Conservation (phyloP, 2,329 filamentous ascomycete species). For the Leptoxyphium fumago region DNA sequence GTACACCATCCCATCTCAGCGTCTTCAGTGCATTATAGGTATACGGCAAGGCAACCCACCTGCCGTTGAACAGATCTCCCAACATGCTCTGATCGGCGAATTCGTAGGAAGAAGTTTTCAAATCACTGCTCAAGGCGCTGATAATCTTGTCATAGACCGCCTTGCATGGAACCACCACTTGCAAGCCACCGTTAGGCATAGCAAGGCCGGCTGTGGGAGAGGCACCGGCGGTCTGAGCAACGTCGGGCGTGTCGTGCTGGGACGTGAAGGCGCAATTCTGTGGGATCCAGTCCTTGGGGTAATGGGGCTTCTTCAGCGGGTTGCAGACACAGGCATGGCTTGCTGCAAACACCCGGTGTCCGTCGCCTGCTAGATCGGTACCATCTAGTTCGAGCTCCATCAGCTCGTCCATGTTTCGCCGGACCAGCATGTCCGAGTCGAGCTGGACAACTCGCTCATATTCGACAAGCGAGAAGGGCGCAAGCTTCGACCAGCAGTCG, state of each 20-base stretch:
- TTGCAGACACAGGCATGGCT: slow-evolving; percentile 80
- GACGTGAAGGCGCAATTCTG: slow-evolving; percentile 47
- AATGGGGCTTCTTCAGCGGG: slow-evolving; percentile 62
- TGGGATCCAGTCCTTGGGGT: slow-evolving; percentile 56
- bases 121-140: slow-evolving; percentile 28
- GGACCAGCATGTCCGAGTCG: slow-evolving; percentile 76
- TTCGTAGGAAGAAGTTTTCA: slow-evolving; percentile 35
- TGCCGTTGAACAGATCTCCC: slow-evolving; percentile 40
- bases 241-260: slow-evolving; percentile 37
- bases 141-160: slow-evolving; percentile 38
- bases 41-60: slow-evolving; percentile 46
- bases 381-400: slow-evolving; percentile 67
- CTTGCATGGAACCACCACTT: slow-evolving; percentile 44
- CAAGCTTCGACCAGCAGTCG: slow-evolving; percentile 81
- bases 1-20: slow-evolving; percentile 40
- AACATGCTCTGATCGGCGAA: slow-evolving; percentile 47
- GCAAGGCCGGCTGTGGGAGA: slow-evolving; percentile 35
- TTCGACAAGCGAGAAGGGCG: slow-evolving; percentile 59
- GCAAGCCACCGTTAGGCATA: slow-evolving; percentile 46
- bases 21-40: slow-evolving; percentile 49
- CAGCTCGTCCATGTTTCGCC: slow-evolving; percentile 79
- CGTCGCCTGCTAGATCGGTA: slow-evolving; percentile 35
- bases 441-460: slow-evolving; percentile 71
- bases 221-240: slow-evolving; percentile 39
- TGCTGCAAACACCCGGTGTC: slow-evolving; percentile 61